These are phyloP conservation scores for Leucoagaricus sp. DNA, from an alignment of 1,284 basidiomycete genomes.

Conservation along the genomic window DNA sequence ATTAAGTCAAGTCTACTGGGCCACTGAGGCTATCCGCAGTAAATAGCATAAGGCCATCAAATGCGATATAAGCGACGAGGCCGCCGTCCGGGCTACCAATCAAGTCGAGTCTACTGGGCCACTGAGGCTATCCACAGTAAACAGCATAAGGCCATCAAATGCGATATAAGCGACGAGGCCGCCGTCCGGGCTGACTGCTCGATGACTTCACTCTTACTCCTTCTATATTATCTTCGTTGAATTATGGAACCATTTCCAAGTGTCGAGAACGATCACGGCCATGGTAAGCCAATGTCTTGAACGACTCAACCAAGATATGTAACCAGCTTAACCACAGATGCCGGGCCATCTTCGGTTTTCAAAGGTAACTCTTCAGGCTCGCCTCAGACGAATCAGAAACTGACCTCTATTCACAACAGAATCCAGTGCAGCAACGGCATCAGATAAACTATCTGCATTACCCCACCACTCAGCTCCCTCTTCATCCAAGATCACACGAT, in stretches of 20 bases:
- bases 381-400: background rate
- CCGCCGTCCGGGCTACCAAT: background rate
- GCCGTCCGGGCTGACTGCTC: background rate
- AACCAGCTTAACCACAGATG: background rate
- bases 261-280: background rate
- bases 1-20: conserved; percentile 1
- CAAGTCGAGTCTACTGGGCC: too few species aligned
- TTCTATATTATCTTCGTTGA: background rate
- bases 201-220: background rate
- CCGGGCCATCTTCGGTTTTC: background rate
- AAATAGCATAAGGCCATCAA: background rate
- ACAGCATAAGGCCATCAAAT: background rate
- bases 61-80: background rate
- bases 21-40: background rate
- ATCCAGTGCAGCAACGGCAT: background rate
- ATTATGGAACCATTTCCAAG: conserved; percentile 12
- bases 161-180: conserved; percentile 1
- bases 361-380: background rate
- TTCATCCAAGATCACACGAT: background rate
- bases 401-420: background rate
- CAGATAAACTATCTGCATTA: conserved; percentile 9
- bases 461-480: conserved; percentile 1
- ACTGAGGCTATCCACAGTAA: too few species aligned
- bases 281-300: background rate
- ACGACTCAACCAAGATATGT: too few species aligned